phyloP scores from a whole-genome alignment of 139 green algal genomes.

The Ettlia oleoabundans region DNA sequence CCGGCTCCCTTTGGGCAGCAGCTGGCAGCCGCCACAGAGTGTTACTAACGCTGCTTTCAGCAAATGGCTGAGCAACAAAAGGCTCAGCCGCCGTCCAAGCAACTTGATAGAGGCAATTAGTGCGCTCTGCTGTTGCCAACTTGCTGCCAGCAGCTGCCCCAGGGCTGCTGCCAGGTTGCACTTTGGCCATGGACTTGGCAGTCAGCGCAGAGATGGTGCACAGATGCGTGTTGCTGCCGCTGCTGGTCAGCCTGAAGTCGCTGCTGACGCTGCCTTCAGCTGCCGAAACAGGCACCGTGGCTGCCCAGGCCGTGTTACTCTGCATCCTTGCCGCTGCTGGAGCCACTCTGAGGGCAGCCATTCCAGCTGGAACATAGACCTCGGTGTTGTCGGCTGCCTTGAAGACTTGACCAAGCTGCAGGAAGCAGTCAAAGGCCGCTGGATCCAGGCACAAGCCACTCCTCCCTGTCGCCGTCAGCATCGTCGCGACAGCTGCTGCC shows the following conservation, averaged over 20 bases:
- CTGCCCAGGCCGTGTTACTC: conserved; percentile 10
- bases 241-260: conserved; percentile 54
- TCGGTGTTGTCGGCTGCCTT: conserved; percentile 13
- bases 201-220: conserved; percentile 40
- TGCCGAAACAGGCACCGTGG: not conserved
- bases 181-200: conserved; percentile 49
- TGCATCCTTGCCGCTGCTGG: not conserved
- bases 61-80: too few species aligned
- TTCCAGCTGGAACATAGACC: conserved; percentile 62
- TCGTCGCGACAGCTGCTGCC: not conserved
- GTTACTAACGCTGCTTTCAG: too few species aligned
- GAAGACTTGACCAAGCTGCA: conserved; percentile 61
- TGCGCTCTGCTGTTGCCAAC: not conserved
- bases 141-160: not conserved
- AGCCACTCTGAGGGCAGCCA: conserved; percentile 44
- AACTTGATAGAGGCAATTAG: conserved; percentile 35
- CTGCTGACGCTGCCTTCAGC: conserved; percentile 33
- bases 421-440: conserved; percentile 55
- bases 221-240: not conserved
- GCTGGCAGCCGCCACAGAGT: too few species aligned
- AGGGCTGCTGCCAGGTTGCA: not conserved
- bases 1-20: not conserved
- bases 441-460: conserved; percentile 51
- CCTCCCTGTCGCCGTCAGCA: conserved; percentile 27
- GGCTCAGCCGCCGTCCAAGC: conserved; percentile 20